Conservation (phyloP, 495 filamentous ascomycete species). For the Sordaria brevicollis region DNA sequence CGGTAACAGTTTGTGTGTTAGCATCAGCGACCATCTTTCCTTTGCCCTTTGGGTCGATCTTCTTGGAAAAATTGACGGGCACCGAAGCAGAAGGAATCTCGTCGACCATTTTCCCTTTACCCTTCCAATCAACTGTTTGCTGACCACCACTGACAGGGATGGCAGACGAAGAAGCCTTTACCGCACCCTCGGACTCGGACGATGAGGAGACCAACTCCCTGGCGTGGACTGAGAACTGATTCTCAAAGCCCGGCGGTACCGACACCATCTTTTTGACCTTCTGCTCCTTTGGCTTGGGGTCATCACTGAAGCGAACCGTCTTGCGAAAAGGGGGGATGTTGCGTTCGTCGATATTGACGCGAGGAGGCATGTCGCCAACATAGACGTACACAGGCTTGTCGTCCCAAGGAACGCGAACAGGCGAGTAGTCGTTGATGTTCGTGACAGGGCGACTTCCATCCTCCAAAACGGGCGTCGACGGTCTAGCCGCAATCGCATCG, state of each 20-base stretch:
- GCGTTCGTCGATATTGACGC: background rate
- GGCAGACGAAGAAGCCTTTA: too few relatives aligned
- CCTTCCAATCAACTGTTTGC: too few relatives aligned
- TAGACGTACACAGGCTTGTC: background rate
- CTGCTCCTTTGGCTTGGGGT: background rate
- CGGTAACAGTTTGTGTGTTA: background rate
- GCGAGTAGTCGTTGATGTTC: background rate
- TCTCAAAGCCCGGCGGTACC: background rate
- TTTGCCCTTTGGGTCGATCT: background rate
- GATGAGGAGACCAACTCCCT: background rate
- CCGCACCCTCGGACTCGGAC: too few relatives aligned
- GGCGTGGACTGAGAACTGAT: background rate
- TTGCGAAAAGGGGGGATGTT: background rate
- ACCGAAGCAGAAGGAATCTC: background rate
- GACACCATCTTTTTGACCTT: background rate
- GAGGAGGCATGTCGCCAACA: background rate
- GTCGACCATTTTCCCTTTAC: too few relatives aligned
- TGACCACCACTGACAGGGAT: too few relatives aligned
- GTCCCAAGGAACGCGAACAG: background rate
- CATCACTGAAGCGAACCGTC: background rate
- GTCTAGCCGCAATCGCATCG: too few relatives aligned
- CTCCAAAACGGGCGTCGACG: background rate
- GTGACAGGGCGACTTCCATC: background rate
- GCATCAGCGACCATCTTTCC: background rate
- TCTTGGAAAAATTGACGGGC: too few relatives aligned